phyloP scores from a whole-genome alignment of 2,329 filamentous ascomycete species.

The Orbilia ellipsospora region DNA sequence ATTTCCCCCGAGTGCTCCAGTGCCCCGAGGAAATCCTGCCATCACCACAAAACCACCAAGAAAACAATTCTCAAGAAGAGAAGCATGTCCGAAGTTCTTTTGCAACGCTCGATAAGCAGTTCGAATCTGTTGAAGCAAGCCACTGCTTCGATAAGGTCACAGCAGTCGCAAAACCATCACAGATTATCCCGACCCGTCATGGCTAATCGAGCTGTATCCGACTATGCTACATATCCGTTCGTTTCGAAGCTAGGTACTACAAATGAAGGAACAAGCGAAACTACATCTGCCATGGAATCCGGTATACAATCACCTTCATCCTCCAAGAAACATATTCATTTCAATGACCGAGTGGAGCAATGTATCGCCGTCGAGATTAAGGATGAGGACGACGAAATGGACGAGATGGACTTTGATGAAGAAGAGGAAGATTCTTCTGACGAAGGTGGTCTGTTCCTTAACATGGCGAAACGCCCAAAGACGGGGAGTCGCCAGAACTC shows the following conservation, averaged over 20 bases:
- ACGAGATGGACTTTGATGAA: constrained; percentile 68
- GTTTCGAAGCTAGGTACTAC: constrained; percentile 70
- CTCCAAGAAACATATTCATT: constrained; percentile 85
- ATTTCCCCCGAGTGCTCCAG: constrained; percentile 63
- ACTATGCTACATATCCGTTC: constrained; percentile 75
- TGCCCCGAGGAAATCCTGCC: constrained; percentile 39
- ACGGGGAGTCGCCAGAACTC: constrained; percentile 69
- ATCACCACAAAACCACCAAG: constrained; percentile 76
- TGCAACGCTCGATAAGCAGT: constrained; percentile 86
- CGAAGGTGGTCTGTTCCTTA: constrained; percentile 78
- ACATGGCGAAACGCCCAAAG: constrained; percentile 73
- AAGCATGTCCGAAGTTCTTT: constrained; percentile 94
- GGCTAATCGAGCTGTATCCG: constrained; percentile 74
- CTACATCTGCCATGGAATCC: constrained; percentile 76
- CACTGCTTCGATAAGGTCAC: constrained; percentile 84
- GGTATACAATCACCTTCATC: constrained; percentile 73
- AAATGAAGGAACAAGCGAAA: constrained; percentile 72
- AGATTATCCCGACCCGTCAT: constrained; percentile 67
- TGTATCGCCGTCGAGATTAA: constrained; percentile 93
- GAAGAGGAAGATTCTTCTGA: constrained; percentile 67
- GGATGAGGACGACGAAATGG: constrained; percentile 76
- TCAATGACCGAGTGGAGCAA: constrained; percentile 94
- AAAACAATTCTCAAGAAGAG: constrained; percentile 97
- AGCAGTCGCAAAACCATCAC: constrained; percentile 71
- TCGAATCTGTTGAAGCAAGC: constrained; percentile 91